Base-by-base conservation (phyloP, 805 yeast species). In the Zygosaccharomyces bailii region DNA sequence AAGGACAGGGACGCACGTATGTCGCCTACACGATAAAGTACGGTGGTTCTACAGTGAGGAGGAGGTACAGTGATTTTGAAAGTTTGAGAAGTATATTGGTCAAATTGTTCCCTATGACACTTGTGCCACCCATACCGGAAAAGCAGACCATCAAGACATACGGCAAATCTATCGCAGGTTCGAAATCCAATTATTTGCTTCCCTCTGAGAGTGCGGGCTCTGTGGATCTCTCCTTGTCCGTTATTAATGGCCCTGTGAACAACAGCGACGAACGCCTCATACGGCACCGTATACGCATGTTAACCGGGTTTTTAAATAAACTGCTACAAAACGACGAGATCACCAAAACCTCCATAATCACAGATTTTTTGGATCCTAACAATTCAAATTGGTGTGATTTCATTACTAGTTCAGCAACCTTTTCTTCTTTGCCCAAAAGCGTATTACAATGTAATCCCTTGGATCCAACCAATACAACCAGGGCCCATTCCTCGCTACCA, bases 51-150 rank as follows among this genome's bases (percentile, higher is more conserved):
- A 70, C 74, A 11, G 88, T 87, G 5, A 76, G 85, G 24, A 72
- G 98, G 55, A 70, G 98, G 35, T 93, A 91, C 64, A 86, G 95
- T 35, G 99, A 93, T 60, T 93, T 93, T 64, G 97, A 88, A 58
- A 76, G 84, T 43, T 72, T 93, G 23, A 69, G 96, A 43, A 80
- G 74, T 34, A 75, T 83, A 2, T 72, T 93, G 19, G 70, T 80
- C 4, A 80, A 80, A 56, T 68, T 86, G 24, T 89, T 86, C 56
- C 97, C 98, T 1, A 80, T 91, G 30, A 67, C 80, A 4, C 73
- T 93, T 3, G 76, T 93, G 1, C 98, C 99, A 2, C 96, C 97
- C 0, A 87, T 93, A n/a, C 99, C 99, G 0, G 86, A 82, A 69
- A 85, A 85, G 61, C 90, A 85, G 47, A 51, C 60, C 7, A 49